A percentile compares a stretch with the other conserved stretches of the same genome.
phyloP scores from a whole-genome alignment of 2,329 filamentous ascomycete species.

The Epichloe glyceriae region DNA sequence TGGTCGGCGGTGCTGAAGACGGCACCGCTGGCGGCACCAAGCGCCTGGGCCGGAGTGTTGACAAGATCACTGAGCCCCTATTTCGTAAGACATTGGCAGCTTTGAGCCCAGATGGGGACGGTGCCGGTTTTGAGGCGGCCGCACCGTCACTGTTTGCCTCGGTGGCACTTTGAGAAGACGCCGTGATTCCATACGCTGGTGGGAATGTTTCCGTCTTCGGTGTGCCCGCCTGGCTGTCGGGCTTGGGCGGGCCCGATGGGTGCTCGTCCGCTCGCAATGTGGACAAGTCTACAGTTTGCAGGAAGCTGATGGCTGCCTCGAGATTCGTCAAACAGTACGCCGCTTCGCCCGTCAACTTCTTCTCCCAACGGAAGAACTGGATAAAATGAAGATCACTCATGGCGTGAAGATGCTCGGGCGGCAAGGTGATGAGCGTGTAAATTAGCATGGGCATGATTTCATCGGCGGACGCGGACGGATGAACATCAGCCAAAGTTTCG shows the following conservation, averaged over 20 bases:
- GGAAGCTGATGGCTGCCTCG: constrained; percentile 85
- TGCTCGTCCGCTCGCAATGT: constrained; percentile 72
- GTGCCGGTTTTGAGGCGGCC: constrained; percentile 21
- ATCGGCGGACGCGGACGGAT: constrained; percentile 78
- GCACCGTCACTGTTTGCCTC: constrained; percentile 20
- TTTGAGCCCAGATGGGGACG: constrained; percentile 30
- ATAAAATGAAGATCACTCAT: constrained; percentile 95
- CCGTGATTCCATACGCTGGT: constrained; percentile 36
- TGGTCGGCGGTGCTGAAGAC: constrained; percentile 84
- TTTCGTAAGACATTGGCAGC: constrained; percentile 45
- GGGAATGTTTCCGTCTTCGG: constrained; percentile 43
- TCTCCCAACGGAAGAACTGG: constrained; percentile 75
- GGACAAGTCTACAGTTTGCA: constrained; percentile 89
- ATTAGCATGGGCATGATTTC: constrained; percentile 96
- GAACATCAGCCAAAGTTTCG: constrained; percentile 59
- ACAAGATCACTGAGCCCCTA: constrained; percentile 73
- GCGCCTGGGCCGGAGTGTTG: constrained; percentile 67
- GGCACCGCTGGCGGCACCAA: constrained; percentile 73
- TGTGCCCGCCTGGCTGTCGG: constrained; percentile 33
- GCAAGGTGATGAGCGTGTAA: constrained; percentile 84
- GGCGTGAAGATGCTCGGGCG: constrained; percentile 72
- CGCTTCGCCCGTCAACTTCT: constrained; percentile 81
- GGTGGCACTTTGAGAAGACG: constrained; percentile 18
- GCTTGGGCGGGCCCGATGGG: constrained; percentile 53
- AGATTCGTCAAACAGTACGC: constrained; percentile 95